Percentiles rank a stretch among this genome's conserved stretches.
These are phyloP conservation scores for Phaeosphaeriaceae sp. DNA, from an alignment of 2,329 filamentous ascomycete genomes.

Conservation along the genomic window DNA sequence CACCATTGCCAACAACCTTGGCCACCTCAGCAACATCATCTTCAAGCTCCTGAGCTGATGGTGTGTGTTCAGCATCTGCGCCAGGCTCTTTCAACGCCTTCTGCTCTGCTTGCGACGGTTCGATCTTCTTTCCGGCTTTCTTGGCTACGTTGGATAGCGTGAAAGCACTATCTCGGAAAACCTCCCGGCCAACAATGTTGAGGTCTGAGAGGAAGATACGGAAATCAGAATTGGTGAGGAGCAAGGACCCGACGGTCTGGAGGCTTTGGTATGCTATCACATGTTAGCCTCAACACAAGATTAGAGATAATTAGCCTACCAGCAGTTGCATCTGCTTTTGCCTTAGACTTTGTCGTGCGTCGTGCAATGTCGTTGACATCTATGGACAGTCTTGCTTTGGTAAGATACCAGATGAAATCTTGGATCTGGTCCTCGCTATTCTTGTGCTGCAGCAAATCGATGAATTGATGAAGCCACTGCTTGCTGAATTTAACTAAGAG, in stretches of 20 bases:
- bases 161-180: slow-evolving; percentile 86
- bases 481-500: slow-evolving; percentile 74
- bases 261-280: slow-evolving; percentile 74
- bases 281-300: slow-evolving; percentile 21
- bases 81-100: slow-evolving; percentile 61
- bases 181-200: slow-evolving; percentile 77
- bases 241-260: slow-evolving; percentile 80
- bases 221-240: slow-evolving; percentile 90
- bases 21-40: slow-evolving; percentile 53
- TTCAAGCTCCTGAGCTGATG: slow-evolving; percentile 68
- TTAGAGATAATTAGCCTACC: slow-evolving; percentile 54
- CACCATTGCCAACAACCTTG: slow-evolving; percentile 55
- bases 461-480: slow-evolving; percentile 78
- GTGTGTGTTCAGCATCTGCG: slow-evolving; percentile 58
- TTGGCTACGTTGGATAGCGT: slow-evolving; percentile 78
- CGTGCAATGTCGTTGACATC: slow-evolving; percentile 69
- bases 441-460: slow-evolving; percentile 82
- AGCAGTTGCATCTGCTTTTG: slow-evolving; percentile 74
- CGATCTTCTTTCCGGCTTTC: slow-evolving; percentile 74
- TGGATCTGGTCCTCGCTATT: slow-evolving; percentile 86
- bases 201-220: slow-evolving; percentile 84
- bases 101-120: slow-evolving; percentile 70
- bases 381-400: slow-evolving; percentile 74
- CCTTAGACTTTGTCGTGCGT: slow-evolving; percentile 67
- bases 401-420: slow-evolving; percentile 86